phyloP scores from a whole-genome alignment of 495 filamentous ascomycete genomes.

The Aspergillus affinis region DNA sequence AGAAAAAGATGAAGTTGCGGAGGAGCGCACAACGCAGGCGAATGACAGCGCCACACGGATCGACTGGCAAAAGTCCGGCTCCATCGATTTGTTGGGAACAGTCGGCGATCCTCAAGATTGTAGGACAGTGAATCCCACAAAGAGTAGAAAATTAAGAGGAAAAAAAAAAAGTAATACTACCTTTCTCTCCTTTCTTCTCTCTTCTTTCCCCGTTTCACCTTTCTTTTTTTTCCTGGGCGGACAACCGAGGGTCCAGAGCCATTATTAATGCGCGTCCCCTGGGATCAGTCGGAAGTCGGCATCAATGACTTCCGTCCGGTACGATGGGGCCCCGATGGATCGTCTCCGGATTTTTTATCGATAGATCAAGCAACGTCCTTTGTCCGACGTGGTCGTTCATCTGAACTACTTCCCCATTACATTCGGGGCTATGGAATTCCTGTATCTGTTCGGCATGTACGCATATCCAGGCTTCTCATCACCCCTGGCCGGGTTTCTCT shows the following conservation, averaged over 20 bases:
- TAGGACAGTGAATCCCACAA: background rate
- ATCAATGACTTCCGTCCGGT: constrained; percentile 7
- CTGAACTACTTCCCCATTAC: background rate
- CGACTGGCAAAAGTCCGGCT: constrained; percentile 7
- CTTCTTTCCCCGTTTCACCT: background rate
- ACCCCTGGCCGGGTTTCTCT: too few species aligned
- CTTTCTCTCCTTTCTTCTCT: background rate
- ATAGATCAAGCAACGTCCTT: background rate
- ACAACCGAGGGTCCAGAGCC: constrained; percentile 6
- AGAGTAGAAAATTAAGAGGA: background rate
- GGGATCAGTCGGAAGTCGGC: constrained; percentile 9
- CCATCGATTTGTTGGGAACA: constrained; percentile 5
- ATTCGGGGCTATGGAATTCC: background rate
- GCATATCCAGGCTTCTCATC: background rate
- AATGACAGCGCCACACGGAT: constrained; percentile 16
- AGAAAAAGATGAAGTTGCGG: constrained; percentile 5
- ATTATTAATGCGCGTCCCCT: constrained; percentile 8
- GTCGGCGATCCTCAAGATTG: background rate
- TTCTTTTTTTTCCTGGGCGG: constrained; percentile 1
- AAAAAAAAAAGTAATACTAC: background rate
- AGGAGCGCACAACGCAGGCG: constrained; percentile 5
- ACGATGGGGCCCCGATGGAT: constrained; percentile 1
- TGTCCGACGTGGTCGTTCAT: background rate
- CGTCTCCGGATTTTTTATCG: too few species aligned
- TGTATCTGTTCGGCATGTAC: background rate